Base-by-base conservation (phyloP, 2,329 filamentous ascomycete species). In the Ceratocystis alfenasii region DNA sequence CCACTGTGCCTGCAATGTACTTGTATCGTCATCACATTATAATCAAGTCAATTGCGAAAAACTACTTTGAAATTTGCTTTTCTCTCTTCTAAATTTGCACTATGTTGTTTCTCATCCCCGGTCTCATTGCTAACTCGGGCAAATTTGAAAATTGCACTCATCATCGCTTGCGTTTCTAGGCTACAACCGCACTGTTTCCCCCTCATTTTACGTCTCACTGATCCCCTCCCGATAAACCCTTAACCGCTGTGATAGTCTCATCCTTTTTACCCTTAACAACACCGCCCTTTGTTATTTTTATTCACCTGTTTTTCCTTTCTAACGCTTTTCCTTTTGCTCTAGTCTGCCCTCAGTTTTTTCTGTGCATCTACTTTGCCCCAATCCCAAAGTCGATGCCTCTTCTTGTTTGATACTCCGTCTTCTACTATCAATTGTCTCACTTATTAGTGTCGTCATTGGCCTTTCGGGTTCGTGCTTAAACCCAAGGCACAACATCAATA, bases 391-490 rank as follows among this genome's bases (percentile, higher is more conserved):
- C 25, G 8, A 36, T 30, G 28, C 28, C 55, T 59, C 55, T 59
- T 15, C 55, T 59, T 30, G 55, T 59, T 59, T 36, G 17, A 59
- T 59, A 30, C 28, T 20, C 28, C 12, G 5, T 20, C 30, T 59
- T 8, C 55, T 36, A 30, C 30, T 59, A 28, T 59, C 55, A 15
- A 59, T 59, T 59, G 28, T 59, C 28, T 59, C 55, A 59, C 55
- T 59, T 59, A 17, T 59, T 59, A 3, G 55, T 36, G 30, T 36
- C 30, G 55, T 36, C 30, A 36, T 36, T 59, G 55, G 55, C 15
- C 36, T 59, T 59, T 59, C 55, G 55, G 55, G 12, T 10, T 59
- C n/a, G 55, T 59, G 48, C 48, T 53, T 53, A 53, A 53, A 12
- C 10, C 48, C 22, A 53, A 53, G 48, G 48, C 48, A 25, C 48